A percentile compares a stretch with the other conserved stretches of the same genome.
phyloP scores from a whole-genome alignment of 2,329 filamentous ascomycete genomes.

The Aspergillus thermomutatus region DNA sequence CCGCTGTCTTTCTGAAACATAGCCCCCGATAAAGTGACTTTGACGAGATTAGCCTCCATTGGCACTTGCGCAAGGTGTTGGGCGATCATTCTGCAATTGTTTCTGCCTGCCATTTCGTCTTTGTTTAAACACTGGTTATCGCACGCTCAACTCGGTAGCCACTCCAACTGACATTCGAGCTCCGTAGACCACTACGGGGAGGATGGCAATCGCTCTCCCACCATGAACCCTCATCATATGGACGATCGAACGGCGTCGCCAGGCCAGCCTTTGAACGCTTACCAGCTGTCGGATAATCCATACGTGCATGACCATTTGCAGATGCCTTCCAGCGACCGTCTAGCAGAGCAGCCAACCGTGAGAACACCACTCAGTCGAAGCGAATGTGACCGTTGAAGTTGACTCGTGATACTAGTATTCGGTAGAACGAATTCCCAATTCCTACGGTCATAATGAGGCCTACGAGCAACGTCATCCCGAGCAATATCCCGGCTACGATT shows the following conservation, averaged over 20 bases:
- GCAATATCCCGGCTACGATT: conserved; percentile 60
- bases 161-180: conserved; percentile 21
- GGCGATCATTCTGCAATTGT: neutral
- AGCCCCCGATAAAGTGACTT: neutral
- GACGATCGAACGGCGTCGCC: conserved; percentile 68
- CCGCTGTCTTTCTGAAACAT: neutral
- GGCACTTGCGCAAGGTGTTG: neutral
- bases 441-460: conserved; percentile 60
- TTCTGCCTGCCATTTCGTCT: neutral
- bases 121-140: neutral
- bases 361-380: conserved; percentile 29
- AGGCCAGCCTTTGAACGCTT: conserved; percentile 69
- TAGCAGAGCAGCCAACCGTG: conserved; percentile 82
- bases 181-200: conserved; percentile 41
- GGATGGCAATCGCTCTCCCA: conserved; percentile 39
- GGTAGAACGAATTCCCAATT: conserved; percentile 63
- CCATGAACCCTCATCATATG: conserved; percentile 54
- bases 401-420: conserved; percentile 54
- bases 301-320: conserved; percentile 64
- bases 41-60: neutral
- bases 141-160: too few relatives aligned
- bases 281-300: conserved; percentile 77
- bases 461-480: conserved; percentile 52
- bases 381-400: conserved; percentile 7
- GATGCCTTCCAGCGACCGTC: conserved; percentile 69